Percentiles rank a stretch among this genome's conserved stretches.
Evolutionary conservation across 768 basidiomycete genomes (phyloP).

Genomic region (Strobilomyces echinocephalus): DNA sequence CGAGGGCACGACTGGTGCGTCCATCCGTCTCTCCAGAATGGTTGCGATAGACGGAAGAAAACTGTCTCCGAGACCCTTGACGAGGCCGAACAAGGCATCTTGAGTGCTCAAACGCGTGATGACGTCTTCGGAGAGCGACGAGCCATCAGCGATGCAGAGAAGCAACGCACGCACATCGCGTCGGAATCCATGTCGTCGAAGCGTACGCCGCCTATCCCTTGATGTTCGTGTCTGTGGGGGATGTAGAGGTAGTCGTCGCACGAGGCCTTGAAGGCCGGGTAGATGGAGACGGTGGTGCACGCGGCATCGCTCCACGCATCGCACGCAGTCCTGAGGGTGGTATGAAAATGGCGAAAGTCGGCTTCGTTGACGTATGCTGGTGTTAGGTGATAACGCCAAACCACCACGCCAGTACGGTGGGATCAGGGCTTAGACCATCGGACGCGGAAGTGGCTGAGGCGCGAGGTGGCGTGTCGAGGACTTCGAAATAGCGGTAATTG

Average conservation of each 20-base stretch:
- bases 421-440: background rate
- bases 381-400: slow-evolving; percentile 35
- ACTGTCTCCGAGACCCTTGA: slow-evolving; percentile 37
- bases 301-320: slow-evolving; percentile 34
- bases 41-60: slow-evolving; percentile 47
- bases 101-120: slow-evolving; percentile 4
- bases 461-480: slow-evolving; percentile 9
- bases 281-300: slow-evolving; percentile 25
- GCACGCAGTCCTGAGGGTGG: slow-evolving; percentile 39
- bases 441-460: background rate
- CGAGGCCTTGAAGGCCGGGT: slow-evolving; percentile 45
- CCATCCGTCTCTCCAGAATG: slow-evolving; percentile 37
- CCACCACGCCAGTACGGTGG: slow-evolving; percentile 24
- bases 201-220: slow-evolving; percentile 54
- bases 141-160: background rate
- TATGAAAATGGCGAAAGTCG: slow-evolving; percentile 47
- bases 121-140: background rate
- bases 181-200: slow-evolving; percentile 48
- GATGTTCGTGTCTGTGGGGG: slow-evolving; percentile 45
- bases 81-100: slow-evolving; percentile 39
- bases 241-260: slow-evolving; percentile 54
- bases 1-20: slow-evolving; percentile 20
- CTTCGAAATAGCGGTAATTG: slow-evolving; percentile 27
- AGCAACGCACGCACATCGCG: slow-evolving; percentile 26
- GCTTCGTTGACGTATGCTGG: slow-evolving; percentile 46